These are phyloP conservation scores for Curvularia sp. DNA, from an alignment of 2,329 filamentous ascomycete genomes.

Conservation along the genomic window DNA sequence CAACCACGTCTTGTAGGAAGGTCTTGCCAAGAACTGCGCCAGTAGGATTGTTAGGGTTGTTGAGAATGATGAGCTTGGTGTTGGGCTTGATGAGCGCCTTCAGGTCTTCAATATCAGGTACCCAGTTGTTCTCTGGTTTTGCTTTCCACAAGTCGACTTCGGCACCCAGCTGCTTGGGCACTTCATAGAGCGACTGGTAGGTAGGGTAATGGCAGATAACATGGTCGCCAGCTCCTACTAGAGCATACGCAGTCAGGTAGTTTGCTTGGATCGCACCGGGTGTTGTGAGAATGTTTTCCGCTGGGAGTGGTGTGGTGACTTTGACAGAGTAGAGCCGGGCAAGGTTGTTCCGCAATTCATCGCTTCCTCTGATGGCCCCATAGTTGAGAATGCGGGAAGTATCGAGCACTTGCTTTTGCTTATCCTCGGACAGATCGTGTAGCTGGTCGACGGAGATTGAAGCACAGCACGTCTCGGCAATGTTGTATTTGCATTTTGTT, in stretches of 20 bases:
- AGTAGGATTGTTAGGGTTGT: slow-evolving; percentile 84
- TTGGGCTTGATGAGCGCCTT: slow-evolving; percentile 69
- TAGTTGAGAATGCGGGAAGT: slow-evolving; percentile 71
- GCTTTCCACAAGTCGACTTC: slow-evolving; percentile 80
- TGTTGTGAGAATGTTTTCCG: slow-evolving; percentile 75
- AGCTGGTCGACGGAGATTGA: slow-evolving; percentile 77
- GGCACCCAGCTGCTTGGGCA: slow-evolving; percentile 76
- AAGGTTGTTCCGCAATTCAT: slow-evolving; percentile 68
- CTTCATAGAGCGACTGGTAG: slow-evolving; percentile 79
- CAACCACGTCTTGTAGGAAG: slow-evolving; percentile 67
- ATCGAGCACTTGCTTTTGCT: slow-evolving; percentile 56
- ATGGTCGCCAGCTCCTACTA: slow-evolving; percentile 78
- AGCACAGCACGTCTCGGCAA: slow-evolving; percentile 80
- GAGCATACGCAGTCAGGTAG: slow-evolving; percentile 75
- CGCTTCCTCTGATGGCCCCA: slow-evolving; percentile 73
- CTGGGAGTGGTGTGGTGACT: slow-evolving; percentile 55
- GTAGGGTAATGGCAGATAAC: slow-evolving; percentile 87
- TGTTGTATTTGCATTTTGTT: slow-evolving; percentile 65
- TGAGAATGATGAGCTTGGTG: slow-evolving; percentile 74
- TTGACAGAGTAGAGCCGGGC: slow-evolving; percentile 69
- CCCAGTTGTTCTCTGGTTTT: slow-evolving; percentile 67
- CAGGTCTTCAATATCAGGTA: slow-evolving; percentile 71
- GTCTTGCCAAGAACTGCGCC: slow-evolving; percentile 71
- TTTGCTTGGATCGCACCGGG: slow-evolving; percentile 86
- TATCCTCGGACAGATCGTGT: slow-evolving; percentile 64